phyloP scores from a whole-genome alignment of 2,329 filamentous ascomycete species.

The Neopestalotiopsis sp. region DNA sequence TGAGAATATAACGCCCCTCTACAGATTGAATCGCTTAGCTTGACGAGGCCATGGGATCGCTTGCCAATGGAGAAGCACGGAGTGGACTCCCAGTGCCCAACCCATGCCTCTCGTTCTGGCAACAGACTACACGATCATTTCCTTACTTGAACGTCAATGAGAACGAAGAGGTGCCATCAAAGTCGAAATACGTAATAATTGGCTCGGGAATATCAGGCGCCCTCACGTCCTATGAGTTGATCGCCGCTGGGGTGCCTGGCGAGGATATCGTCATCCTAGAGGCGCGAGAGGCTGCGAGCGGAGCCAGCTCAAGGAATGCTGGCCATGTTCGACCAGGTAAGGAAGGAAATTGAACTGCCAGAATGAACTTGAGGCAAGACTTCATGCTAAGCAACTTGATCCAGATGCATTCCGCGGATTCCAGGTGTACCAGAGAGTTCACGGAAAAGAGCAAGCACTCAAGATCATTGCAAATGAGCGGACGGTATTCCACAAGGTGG shows the following conservation, averaged over 20 bases:
- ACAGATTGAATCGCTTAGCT: not conserved
- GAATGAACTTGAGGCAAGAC: too few species aligned
- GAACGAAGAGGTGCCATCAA: conserved; percentile 33
- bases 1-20: too few species aligned
- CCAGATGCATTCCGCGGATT: conserved; percentile 53
- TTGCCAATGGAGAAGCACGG: not conserved
- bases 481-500: conserved; percentile 43
- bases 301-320: conserved; percentile 51
- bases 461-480: conserved; percentile 52
- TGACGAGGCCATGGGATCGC: conserved; percentile 1
- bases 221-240: conserved; percentile 45
- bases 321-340: conserved; percentile 46
- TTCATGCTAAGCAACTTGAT: not conserved
- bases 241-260: conserved; percentile 39
- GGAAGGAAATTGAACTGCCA: not conserved
- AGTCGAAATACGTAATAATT: conserved; percentile 43
- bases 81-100: conserved; percentile 28
- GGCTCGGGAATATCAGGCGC: conserved; percentile 49
- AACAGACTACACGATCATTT: conserved; percentile 49
- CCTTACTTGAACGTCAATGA: conserved; percentile 46
- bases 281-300: conserved; percentile 48
- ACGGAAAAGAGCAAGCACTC: conserved; percentile 48
- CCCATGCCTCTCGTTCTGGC: conserved; percentile 45
- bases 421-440: conserved; percentile 45
- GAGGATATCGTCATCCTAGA: conserved; percentile 46